Evolutionary conservation across 176 grass and related monocot genomes (phyloP), one percentile per base, ranked within the genome.

Genomic region (Ensete ventricosum): DNA sequence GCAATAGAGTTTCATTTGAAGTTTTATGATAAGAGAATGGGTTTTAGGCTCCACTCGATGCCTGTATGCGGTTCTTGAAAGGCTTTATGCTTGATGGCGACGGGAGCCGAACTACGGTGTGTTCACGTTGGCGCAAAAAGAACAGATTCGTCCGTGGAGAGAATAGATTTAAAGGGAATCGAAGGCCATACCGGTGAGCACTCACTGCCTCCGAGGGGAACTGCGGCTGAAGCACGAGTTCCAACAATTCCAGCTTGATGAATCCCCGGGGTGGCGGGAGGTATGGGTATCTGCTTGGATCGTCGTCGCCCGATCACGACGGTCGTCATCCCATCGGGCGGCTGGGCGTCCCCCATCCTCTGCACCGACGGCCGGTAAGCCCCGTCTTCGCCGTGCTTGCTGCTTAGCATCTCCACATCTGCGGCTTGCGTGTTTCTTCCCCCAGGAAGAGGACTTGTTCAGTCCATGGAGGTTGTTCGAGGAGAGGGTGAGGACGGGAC

Each of bases 381-480:
- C 57, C 34, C 34, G 13, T 43, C 2, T 48, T 68, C 13, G 25
- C 63, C 19, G n/a, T 60, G 14, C 14, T 9, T 60, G 57, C 2
- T 43, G 34, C 34, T 43, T 43, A 43, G 34, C 34, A 6, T 43
- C 4, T 43, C 34, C 14, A 16, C 14, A 68, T 24, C 19, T 27
- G 9, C 13, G 10, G 2, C 12, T 43, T 43, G 5, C n/a, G 8
- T 54, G 11, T 23, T 24, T 53, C 2, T 19, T 23, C 21, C 7
- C 3, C 58, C 75, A 87, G 85, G 76, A 70, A 51, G 85, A 83
- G 26, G 85, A 87, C 43, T 52, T 65, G n/a, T 52, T 52, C 62
- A 3, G n/a, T 26, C 79, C 71, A 16, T 87, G 80, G 76, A 87
- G 85, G 75, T 49, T 83, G 22, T 87, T 87, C 19, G 85, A 87